Conservation (phyloP, 129 eudicot species). For the Artemisia annua region DNA sequence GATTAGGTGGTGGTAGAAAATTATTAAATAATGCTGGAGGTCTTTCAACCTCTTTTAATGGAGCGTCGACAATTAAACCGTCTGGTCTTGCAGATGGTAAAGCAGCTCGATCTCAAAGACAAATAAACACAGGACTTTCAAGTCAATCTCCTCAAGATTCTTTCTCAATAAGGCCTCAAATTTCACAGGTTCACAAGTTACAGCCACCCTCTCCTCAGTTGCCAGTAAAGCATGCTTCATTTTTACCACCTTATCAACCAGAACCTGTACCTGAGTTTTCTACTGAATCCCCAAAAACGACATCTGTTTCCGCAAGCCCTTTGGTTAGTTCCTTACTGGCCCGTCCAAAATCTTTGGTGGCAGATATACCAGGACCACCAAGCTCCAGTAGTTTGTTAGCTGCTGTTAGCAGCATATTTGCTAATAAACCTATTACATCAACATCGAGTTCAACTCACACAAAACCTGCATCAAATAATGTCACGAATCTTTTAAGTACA, state of each 20-base stretch:
- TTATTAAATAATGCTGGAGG: no score
- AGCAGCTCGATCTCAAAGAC: conserved; percentile 35
- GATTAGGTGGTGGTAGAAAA: no score
- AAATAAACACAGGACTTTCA: conserved; percentile 20
- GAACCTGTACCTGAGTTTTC: conserved; percentile 33
- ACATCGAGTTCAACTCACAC: conserved; percentile 27
- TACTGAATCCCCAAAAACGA: conserved; percentile 19
- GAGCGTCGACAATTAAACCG: no score
- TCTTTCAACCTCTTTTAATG: no score
- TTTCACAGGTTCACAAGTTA: conserved; percentile 35
- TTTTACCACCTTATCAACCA: conserved; percentile 35
- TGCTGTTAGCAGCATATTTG: conserved; percentile 61
- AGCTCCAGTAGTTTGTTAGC: conserved; percentile 57
- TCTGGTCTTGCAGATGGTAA: conserved; percentile 35
- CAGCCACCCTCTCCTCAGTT: conserved; percentile 30
- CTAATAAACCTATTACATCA: conserved; percentile 39
- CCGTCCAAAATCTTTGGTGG: conserved; percentile 31
- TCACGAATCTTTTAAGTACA: conserved; percentile 74
- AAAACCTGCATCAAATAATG: conserved; percentile 38
- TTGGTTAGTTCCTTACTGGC: conserved; percentile 37
- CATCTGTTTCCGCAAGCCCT: conserved; percentile 9
- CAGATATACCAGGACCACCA: conserved; percentile 45
- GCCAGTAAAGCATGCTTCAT: conserved; percentile 40
- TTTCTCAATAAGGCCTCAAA: conserved; percentile 32
- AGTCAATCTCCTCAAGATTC: conserved; percentile 48